Evolutionary conservation across 2,329 filamentous ascomycete genomes (phyloP).

Genomic region (Pestalotiopsis sp.): DNA sequence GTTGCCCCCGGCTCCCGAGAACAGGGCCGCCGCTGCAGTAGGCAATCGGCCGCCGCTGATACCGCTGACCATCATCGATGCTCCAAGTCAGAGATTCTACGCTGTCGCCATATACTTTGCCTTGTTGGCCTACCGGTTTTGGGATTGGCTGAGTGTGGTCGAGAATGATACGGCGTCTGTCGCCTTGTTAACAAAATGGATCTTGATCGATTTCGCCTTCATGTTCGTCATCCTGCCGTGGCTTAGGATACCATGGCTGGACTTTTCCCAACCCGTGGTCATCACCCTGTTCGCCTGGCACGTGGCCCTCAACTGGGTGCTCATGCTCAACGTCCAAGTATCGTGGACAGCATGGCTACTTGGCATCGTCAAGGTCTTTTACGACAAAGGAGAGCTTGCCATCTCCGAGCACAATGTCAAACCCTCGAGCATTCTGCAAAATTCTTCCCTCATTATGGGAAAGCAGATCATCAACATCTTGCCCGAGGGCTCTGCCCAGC

Average conservation of each 20-base stretch:
- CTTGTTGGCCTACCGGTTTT: constrained; percentile 81
- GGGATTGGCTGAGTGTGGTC: constrained; percentile 79
- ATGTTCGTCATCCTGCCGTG: constrained; percentile 80
- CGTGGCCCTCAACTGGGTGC: constrained; percentile 74
- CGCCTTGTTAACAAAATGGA: constrained; percentile 92
- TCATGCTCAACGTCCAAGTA: constrained; percentile 91
- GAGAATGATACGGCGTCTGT: constrained; percentile 87
- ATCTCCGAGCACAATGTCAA: constrained; percentile 95
- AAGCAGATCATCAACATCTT: constrained; percentile 98
- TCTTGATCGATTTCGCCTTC: constrained; percentile 81
- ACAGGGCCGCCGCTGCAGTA: constrained; percentile 25
- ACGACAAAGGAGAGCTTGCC: constrained; percentile 82
- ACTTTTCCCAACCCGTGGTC: constrained; percentile 79
- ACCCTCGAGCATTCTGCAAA: constrained; percentile 83
- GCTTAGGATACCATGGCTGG: constrained; percentile 93
- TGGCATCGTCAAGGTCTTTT: constrained; percentile 77
- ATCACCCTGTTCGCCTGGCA: constrained; percentile 73
- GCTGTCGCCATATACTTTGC: constrained; percentile 77
- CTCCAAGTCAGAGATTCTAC: constrained; percentile 88
- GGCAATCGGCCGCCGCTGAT: constrained; percentile 66
- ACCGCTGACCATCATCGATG: constrained; percentile 80
- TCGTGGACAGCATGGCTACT: constrained; percentile 76
- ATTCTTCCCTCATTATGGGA: constrained; percentile 90
- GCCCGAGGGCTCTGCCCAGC: constrained; percentile 87
- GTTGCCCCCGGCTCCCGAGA: constrained; percentile 52